These are phyloP conservation scores for Pichia rugopelliculosa DNA, from an alignment of 805 yeast genomes.

Conservation along the genomic window DNA sequence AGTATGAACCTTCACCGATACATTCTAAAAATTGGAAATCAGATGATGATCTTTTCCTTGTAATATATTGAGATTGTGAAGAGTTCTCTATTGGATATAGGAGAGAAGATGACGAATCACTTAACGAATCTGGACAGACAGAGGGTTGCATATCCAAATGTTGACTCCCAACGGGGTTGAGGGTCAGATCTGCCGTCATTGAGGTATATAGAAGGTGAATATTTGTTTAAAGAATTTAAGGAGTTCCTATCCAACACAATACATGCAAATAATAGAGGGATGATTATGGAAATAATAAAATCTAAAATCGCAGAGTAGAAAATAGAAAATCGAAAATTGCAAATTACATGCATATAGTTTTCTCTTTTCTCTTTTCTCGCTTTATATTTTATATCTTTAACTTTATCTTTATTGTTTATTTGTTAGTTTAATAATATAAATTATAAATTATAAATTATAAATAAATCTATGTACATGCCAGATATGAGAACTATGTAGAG, in stretches of 20 bases:
- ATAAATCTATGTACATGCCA: background rate
- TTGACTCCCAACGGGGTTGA: background rate
- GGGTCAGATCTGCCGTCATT: conserved; percentile 1
- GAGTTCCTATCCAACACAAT: no score
- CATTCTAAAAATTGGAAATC: conserved; percentile 87
- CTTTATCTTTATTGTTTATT: no score
- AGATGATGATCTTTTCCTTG: conserved; percentile 49
- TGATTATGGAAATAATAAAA: background rate
- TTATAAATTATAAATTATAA: no score
- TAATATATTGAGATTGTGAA: background rate
- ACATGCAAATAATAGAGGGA: background rate
- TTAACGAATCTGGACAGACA: background rate
- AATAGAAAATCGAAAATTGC: background rate
- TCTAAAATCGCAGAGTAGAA: background rate
- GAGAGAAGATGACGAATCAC: background rate
- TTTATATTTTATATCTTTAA: no score
- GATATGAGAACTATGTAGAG: no score
- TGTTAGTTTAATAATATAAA: no score
- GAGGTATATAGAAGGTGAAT: no score
- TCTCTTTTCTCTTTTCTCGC: background rate
- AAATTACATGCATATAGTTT: no score
- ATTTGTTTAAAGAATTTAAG: no score
- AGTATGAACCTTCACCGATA: conserved; percentile 93
- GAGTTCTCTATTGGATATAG: background rate
- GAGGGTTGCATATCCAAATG: background rate